These are phyloP conservation scores for Trypanosoma congolense DNA, from an alignment of 208 protist genomes.

Conservation along the genomic window DNA sequence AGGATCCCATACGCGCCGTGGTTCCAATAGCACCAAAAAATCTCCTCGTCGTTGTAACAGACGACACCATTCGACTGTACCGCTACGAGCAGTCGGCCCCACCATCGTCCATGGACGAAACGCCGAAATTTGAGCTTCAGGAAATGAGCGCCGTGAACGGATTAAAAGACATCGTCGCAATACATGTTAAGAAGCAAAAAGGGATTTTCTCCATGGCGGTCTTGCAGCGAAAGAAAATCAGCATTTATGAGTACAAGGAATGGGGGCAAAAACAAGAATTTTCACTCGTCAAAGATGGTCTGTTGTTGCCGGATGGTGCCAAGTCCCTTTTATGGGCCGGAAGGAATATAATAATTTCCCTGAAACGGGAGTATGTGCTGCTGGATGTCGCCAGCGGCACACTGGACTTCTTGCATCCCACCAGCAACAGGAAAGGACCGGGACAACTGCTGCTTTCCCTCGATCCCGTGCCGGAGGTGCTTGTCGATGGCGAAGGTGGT, in stretches of 20 bases:
- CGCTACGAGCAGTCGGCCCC: slow-evolving; percentile 15
- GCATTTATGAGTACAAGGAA: slow-evolving; percentile 41
- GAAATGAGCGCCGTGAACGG: slow-evolving; percentile 13
- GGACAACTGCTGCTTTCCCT: slow-evolving; percentile 46
- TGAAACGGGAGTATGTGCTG: slow-evolving; percentile 33
- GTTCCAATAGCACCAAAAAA: slow-evolving; percentile 26
- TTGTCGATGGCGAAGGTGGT: slow-evolving; percentile 34
- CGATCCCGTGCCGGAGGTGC: slow-evolving; percentile 58
- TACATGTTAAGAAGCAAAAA: slow-evolving; percentile 46
- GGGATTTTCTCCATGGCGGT: slow-evolving; percentile 43
- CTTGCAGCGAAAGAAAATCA: slow-evolving; percentile 45
- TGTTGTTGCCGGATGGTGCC: slow-evolving; percentile 45
- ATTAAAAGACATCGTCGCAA: slow-evolving; percentile 31
- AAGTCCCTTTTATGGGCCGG: slow-evolving; percentile 47
- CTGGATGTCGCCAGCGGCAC: slow-evolving; percentile 17
- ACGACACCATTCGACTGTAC: slow-evolving; percentile 27
- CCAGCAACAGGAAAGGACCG: slow-evolving; percentile 3
- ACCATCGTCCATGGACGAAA: slow-evolving; percentile 6
- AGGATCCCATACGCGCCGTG: slow-evolving; percentile 33
- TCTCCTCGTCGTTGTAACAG: slow-evolving; percentile 17
- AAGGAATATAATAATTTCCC: slow-evolving; percentile 45
- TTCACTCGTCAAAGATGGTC: slow-evolving; percentile 20
- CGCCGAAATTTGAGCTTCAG: slow-evolving; percentile 26
- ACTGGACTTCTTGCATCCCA: slow-evolving; percentile 18
- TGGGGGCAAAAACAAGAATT: slow-evolving; percentile 12